Base-by-base conservation (phyloP, 768 basidiomycete species). In the Termitomyces titanicus region DNA sequence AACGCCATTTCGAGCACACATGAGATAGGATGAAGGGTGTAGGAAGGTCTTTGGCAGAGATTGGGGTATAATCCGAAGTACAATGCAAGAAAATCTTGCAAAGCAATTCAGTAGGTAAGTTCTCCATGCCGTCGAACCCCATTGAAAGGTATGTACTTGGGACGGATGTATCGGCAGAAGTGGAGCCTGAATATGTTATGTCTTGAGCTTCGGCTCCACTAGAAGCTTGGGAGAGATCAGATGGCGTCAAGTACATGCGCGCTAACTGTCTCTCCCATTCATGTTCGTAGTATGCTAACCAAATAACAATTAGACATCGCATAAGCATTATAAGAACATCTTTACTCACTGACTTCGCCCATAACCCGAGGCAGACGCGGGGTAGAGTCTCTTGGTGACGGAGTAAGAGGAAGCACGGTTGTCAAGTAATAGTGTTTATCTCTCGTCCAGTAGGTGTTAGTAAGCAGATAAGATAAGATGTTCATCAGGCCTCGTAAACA, bases 1-100 rank as follows among this genome's bases (percentile, higher is more conserved):
- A n/a, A 40, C 56, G 53, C 60, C 60, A 61, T 40, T 20, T 40
- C 9, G 35, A 39, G 3, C 22, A 61, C 13, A 61, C 57, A 15
- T 55, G 53, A 22, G 53, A 34, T 24, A 61, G 5, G 1, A 24
- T 25, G 18, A 48, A 10, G 12, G 50, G 49, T 1, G 42, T 55
- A 17, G 55, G 53, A 11, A 20, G 29, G 10, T 31, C 20, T 22
- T n/a, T 53, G 31, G 39, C 9, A 5, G 45, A n/a, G 10, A 58
- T 33, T 10, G 45, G n/a, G 4, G 24, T 33, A 33, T 45, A 54
- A 5, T 55, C 46, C 3, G 39, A 27, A 29, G 47, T 27, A 10
- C 33, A 57, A 15, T 55, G 34, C 48, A 42, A 34, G 15, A 61
- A 57, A 13, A 57, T 48, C 18, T 61, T 53, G 46, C 44, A 54